These are phyloP conservation scores for Rauvolfia tetraphylla DNA, from an alignment of 257 asterid genomes.

Conservation along the genomic window DNA sequence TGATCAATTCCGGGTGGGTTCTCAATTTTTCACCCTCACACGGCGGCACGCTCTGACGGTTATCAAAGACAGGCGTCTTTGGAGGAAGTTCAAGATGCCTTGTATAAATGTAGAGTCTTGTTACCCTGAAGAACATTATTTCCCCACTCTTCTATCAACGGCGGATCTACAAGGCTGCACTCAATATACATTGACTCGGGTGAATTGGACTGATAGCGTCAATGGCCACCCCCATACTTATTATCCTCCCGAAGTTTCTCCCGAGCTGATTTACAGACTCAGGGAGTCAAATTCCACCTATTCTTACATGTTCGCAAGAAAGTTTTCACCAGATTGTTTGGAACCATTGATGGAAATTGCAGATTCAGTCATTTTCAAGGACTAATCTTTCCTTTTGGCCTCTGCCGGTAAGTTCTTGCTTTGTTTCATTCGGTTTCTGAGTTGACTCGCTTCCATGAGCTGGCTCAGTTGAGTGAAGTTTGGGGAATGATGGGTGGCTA, in stretches of 20 bases:
- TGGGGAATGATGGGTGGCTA: slow-evolving; percentile 10
- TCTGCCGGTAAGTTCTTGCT: slow-evolving; percentile 41
- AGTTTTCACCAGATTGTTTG: slow-evolving; percentile 80
- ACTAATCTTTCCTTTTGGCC: slow-evolving; percentile 37
- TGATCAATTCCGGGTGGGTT: slow-evolving; percentile 67
- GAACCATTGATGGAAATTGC: slow-evolving; percentile 68
- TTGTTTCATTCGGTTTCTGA: slow-evolving; percentile 8
- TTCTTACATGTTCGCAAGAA: slow-evolving; percentile 70
- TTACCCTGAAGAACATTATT: slow-evolving; percentile 91
- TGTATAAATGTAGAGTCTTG: slow-evolving; percentile 78
- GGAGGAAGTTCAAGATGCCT: slow-evolving; percentile 77
- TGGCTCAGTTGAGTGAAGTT: slow-evolving; percentile 3
- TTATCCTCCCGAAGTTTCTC: slow-evolving; percentile 54
- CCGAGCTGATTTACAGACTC: slow-evolving; percentile 55
- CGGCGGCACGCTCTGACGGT: slow-evolving; percentile 68
- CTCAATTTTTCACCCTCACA: slow-evolving; percentile 72
- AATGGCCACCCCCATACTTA: slow-evolving; percentile 91
- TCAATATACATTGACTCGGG: slow-evolving; percentile 63
- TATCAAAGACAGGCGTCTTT: slow-evolving; percentile 69
- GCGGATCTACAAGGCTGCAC: slow-evolving; percentile 63
- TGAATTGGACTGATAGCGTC: slow-evolving; percentile 77
- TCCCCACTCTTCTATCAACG: slow-evolving; percentile 81
- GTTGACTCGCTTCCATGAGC: slow-evolving; percentile 18
- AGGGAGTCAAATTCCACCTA: slow-evolving; percentile 66
- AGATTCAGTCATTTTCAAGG: slow-evolving; percentile 69